Percentiles rank a stretch among this genome's conserved stretches.
Evolutionary conservation across 495 filamentous ascomycete genomes (phyloP).

Genomic region (Trichoderma asperelloides): DNA sequence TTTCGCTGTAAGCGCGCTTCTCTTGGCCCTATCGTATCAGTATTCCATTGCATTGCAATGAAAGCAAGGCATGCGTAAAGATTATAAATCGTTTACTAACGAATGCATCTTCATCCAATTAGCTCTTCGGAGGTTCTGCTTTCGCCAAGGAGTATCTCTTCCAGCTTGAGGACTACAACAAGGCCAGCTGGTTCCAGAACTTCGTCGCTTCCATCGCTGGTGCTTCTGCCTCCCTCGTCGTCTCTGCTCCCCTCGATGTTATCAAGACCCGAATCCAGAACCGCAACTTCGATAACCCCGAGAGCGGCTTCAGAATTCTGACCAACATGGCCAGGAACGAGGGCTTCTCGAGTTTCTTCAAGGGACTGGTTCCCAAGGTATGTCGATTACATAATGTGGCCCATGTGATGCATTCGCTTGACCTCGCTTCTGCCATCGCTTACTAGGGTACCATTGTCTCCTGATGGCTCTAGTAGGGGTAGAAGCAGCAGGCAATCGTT

Average conservation of each 20-base stretch:
- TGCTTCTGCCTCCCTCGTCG: slow-evolving; percentile 82
- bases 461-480: not conserved
- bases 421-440: not conserved
- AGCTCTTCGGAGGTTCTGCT: slow-evolving; percentile 98
- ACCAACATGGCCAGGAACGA: slow-evolving; percentile 87
- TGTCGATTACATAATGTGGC: slow-evolving; percentile 4
- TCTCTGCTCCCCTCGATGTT: slow-evolving; percentile 93
- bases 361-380: slow-evolving; percentile 87
- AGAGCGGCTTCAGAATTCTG: slow-evolving; percentile 81
- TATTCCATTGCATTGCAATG: slow-evolving; percentile 12
- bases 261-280: slow-evolving; percentile 99
- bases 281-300: slow-evolving; percentile 95
- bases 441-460: not conserved
- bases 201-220: slow-evolving; percentile 94
- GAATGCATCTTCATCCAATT: slow-evolving; percentile 11
- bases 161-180: slow-evolving; percentile 83
- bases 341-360: slow-evolving; percentile 84
- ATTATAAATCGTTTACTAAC: not conserved
- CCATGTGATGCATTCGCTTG: not conserved
- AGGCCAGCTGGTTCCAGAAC: slow-evolving; percentile 89
- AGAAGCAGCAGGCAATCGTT: not conserved
- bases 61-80: not conserved
- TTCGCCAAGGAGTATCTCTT: slow-evolving; percentile 96
- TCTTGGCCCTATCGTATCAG: not conserved
- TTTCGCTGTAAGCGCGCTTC: slow-evolving; percentile 68